Conservation (phyloP, 169 alveolate species). For the Babesia bigemina region DNA sequence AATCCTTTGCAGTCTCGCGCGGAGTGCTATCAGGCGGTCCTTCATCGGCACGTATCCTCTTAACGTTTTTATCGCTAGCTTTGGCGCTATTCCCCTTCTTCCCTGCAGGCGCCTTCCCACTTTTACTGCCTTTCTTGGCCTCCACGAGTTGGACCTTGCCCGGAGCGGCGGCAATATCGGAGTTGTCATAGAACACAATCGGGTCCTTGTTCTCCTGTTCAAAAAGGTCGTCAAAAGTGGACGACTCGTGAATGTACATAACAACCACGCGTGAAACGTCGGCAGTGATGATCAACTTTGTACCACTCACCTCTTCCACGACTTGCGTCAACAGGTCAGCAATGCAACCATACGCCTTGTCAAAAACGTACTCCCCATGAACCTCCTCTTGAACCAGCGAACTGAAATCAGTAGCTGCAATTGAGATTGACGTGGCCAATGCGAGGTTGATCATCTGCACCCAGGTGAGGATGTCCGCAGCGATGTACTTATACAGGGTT, state of each 20-base stretch:
- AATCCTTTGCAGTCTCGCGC: too few relatives aligned
- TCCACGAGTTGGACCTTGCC: constrained; percentile 28
- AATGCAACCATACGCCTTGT: constrained; percentile 41
- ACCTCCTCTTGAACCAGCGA: constrained; percentile 28
- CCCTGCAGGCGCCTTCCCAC: not conserved
- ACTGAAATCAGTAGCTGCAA: constrained; percentile 46
- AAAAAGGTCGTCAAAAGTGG: constrained; percentile 38
- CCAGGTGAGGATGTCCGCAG: constrained; percentile 33
- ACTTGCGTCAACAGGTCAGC: constrained; percentile 35
- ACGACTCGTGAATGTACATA: constrained; percentile 39
- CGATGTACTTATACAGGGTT: constrained; percentile 27
- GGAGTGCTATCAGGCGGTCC: too few relatives aligned
- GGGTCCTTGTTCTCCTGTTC: constrained; percentile 46
- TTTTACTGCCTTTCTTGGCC: not conserved
- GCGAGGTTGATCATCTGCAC: constrained; percentile 59
- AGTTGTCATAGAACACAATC: constrained; percentile 50
- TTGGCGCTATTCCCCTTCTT: not conserved
- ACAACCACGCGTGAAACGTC: constrained; percentile 56
- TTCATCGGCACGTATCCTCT: too few relatives aligned
- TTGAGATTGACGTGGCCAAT: constrained; percentile 20
- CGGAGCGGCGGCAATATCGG: constrained; percentile 37
- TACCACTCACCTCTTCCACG: constrained; percentile 22
- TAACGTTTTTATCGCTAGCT: not conserved
- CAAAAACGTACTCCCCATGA: constrained; percentile 23
- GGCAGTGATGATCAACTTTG: constrained; percentile 41